Conservation (phyloP, 495 filamentous ascomycete genomes). For the Aspergillus asperescens region DNA sequence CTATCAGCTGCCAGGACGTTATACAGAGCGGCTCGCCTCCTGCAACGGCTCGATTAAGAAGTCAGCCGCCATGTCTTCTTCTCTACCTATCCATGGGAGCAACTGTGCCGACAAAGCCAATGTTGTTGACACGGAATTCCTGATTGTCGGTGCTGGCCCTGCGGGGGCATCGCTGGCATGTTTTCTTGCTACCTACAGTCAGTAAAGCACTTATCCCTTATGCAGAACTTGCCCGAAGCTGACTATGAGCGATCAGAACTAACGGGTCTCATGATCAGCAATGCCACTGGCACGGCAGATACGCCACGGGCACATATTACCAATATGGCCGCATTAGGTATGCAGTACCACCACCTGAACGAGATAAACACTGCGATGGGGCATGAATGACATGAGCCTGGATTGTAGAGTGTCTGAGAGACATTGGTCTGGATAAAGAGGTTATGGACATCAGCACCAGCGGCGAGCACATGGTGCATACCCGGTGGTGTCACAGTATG, state of each 20-base stretch:
- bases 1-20: no score
- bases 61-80: no score
- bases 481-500: slow-evolving; percentile 50
- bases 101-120: not conserved
- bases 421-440: slow-evolving; percentile 50
- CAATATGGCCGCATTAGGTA: slow-evolving; percentile 46
- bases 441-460: slow-evolving; percentile 30
- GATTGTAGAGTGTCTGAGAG: slow-evolving; percentile 47
- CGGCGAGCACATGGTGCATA: slow-evolving; percentile 42
- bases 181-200: slow-evolving; percentile 50
- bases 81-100: no score
- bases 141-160: slow-evolving; percentile 54
- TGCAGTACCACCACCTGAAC: not conserved
- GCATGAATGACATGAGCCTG: no score
- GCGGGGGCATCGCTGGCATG: slow-evolving; percentile 51
- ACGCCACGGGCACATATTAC: slow-evolving; percentile 54
- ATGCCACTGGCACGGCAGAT: slow-evolving; percentile 42
- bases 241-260: slow-evolving; percentile 27
- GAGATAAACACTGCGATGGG: not conserved
- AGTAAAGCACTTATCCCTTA: not conserved
- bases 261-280: slow-evolving; percentile 45
- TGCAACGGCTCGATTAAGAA: no score
- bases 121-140: slow-evolving; percentile 41
- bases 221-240: not conserved
- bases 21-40: no score